A percentile compares a stretch with the other conserved stretches of the same genome.
These are phyloP conservation scores for Cavenderia fasciculata DNA, from an alignment of 78 protist species.

Conservation along the genomic window DNA sequence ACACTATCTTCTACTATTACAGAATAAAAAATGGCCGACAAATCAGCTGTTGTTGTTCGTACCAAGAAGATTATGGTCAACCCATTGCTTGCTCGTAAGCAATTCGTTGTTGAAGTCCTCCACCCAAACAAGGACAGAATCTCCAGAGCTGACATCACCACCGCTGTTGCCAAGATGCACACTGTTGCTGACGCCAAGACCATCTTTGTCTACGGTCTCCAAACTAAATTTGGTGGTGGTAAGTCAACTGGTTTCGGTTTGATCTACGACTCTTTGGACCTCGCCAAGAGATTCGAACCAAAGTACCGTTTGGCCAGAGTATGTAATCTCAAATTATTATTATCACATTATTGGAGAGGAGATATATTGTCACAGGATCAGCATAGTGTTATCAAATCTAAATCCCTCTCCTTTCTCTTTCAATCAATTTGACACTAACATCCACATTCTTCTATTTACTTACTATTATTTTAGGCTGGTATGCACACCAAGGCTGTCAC, in stretches of 20 bases:
- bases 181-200: constrained; percentile 85
- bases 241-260: constrained; percentile 96
- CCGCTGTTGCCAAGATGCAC: constrained; percentile 95
- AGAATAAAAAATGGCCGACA: constrained; percentile 67
- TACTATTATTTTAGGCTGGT: constrained; percentile 36
- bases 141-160: constrained; percentile 89
- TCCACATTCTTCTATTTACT: not conserved
- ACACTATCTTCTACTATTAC: no score
- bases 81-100: constrained; percentile 97
- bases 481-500: constrained; percentile 60
- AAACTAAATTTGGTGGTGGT: constrained; percentile 98
- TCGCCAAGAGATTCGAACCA: constrained; percentile 94
- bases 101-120: constrained; percentile 96
- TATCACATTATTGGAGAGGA: no score
- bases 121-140: constrained; percentile 95
- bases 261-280: constrained; percentile 94
- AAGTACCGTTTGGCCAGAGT: constrained; percentile 91
- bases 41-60: constrained; percentile 89
- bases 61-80: constrained; percentile 98
- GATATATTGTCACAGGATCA: no score
- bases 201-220: constrained; percentile 94
- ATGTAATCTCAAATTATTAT: constrained; percentile 17
- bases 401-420: no score
- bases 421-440: not conserved
- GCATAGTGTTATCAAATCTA: no score